Evolutionary conservation across 2,329 filamentous ascomycete genomes (phyloP).

Genomic region (Kalaharituber pfeilii): DNA sequence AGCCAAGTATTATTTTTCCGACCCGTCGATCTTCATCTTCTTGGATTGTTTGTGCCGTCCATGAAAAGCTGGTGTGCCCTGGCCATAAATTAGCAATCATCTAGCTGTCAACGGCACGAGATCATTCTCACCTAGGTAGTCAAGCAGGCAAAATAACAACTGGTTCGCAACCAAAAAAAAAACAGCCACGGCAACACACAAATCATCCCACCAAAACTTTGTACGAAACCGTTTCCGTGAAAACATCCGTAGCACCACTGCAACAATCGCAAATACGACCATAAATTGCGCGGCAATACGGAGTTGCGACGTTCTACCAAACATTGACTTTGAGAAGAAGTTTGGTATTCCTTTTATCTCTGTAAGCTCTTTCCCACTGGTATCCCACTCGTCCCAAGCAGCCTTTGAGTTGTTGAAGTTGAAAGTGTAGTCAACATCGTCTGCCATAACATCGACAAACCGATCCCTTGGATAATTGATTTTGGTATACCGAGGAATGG

Average conservation of each 20-base stretch:
- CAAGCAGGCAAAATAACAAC: constrained; percentile 19
- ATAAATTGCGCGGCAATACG: constrained; percentile 20
- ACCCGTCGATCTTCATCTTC: constrained; percentile 15
- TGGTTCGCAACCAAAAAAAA: constrained; percentile 20
- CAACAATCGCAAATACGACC: constrained; percentile 21
- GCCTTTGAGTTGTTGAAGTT: neutral
- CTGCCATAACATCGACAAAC: neutral
- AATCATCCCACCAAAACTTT: constrained; percentile 25
- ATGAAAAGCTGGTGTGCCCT: constrained; percentile 16
- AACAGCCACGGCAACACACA: constrained; percentile 20
- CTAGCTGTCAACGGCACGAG: neutral
- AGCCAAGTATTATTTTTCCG: constrained; percentile 16
- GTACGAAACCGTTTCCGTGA: constrained; percentile 23
- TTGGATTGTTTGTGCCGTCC: constrained; percentile 11
- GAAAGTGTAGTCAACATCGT: neutral
- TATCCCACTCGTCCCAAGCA: neutral
- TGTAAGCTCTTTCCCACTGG: neutral
- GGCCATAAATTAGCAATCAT: neutral
- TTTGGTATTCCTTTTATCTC: constrained; percentile 13
- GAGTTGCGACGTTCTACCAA: constrained; percentile 19
- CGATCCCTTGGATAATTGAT: too few relatives aligned
- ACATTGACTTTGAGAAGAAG: constrained; percentile 15
- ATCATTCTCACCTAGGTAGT: constrained; percentile 16
- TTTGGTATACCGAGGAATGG: too few relatives aligned
- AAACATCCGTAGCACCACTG: constrained; percentile 23